phyloP scores from a whole-genome alignment of 1,139 yeast species.

The Starmera stellimalicola region DNA sequence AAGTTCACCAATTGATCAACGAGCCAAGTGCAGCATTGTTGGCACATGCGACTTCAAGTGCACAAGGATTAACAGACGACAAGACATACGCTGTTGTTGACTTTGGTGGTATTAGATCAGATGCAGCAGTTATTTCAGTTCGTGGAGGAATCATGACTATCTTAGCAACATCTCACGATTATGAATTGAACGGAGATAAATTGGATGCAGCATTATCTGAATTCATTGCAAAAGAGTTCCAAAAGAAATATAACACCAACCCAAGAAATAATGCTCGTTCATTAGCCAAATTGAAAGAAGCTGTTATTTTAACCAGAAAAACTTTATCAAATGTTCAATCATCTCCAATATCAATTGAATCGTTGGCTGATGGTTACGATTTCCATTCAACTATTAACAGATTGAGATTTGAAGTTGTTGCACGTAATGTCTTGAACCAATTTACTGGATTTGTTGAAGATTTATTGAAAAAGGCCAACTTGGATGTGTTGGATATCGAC shows the following conservation, averaged over 20 bases:
- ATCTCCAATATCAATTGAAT: slow-evolving; percentile 90
- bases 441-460: slow-evolving; percentile 71
- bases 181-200: slow-evolving; percentile 78
- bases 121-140: slow-evolving; percentile 87
- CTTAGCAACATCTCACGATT: slow-evolving; percentile 78
- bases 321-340: slow-evolving; percentile 86
- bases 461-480: slow-evolving; percentile 70
- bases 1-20: slow-evolving; percentile 77
- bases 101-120: slow-evolving; percentile 94
- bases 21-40: slow-evolving; percentile 92
- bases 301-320: slow-evolving; percentile 79
- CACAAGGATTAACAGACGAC: slow-evolving; percentile 53
- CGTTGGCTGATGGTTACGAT: slow-evolving; percentile 89
- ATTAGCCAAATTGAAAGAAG: slow-evolving; percentile 78
- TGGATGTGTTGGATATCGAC: slow-evolving; percentile 80
- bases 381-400: slow-evolving; percentile 91
- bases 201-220: slow-evolving; percentile 77
- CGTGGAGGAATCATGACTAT: slow-evolving; percentile 92
- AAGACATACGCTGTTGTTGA: slow-evolving; percentile 88
- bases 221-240: slow-evolving; percentile 85
- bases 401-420: slow-evolving; percentile 84
- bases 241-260: slow-evolving; percentile 75
- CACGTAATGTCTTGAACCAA: slow-evolving; percentile 67
- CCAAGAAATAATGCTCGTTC: slow-evolving; percentile 81
- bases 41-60: slow-evolving; percentile 48